Evolutionary conservation across 805 yeast species (phyloP).

Genomic region (Lachancea sp.): DNA sequence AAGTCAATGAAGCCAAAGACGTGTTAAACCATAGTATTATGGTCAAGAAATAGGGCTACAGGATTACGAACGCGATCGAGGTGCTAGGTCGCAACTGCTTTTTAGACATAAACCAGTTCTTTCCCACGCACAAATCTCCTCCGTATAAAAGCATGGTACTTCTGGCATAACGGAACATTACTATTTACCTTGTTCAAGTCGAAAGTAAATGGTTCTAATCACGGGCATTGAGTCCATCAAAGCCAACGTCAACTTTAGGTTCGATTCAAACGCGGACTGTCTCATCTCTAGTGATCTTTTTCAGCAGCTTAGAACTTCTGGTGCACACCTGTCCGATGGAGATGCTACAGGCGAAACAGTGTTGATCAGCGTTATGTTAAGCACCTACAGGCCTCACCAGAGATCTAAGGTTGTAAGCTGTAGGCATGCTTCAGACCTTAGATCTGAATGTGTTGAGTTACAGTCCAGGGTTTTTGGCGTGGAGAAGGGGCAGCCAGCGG

Average conservation of each 20-base stretch:
- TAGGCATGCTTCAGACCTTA: slow-evolving; percentile 10
- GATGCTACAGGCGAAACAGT: not conserved
- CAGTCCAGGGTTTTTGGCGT: slow-evolving; percentile 12
- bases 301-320: slow-evolving; percentile 1
- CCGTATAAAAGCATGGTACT: not conserved
- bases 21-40: slow-evolving; percentile 38
- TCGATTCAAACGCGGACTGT: not conserved
- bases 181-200: not conserved
- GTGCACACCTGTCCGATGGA: not conserved
- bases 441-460: slow-evolving; percentile 12
- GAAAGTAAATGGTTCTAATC: not conserved
- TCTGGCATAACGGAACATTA: not conserved
- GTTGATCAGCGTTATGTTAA: slow-evolving; percentile 1
- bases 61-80: too few species aligned
- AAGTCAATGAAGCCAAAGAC: slow-evolving; percentile 88
- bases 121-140: too few species aligned
- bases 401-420: slow-evolving; percentile 9
- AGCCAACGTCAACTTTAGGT: slow-evolving; percentile 3
- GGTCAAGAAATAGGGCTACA: slow-evolving; percentile 15
- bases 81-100: too few species aligned
- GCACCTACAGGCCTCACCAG: not conserved
- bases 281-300: slow-evolving; percentile 6
- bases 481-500: slow-evolving; percentile 10
- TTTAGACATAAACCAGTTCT: too few species aligned
- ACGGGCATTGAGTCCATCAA: not conserved